Conservation (phyloP, 192 early-diverging fungal species). For the Dissophora globulifera region DNA sequence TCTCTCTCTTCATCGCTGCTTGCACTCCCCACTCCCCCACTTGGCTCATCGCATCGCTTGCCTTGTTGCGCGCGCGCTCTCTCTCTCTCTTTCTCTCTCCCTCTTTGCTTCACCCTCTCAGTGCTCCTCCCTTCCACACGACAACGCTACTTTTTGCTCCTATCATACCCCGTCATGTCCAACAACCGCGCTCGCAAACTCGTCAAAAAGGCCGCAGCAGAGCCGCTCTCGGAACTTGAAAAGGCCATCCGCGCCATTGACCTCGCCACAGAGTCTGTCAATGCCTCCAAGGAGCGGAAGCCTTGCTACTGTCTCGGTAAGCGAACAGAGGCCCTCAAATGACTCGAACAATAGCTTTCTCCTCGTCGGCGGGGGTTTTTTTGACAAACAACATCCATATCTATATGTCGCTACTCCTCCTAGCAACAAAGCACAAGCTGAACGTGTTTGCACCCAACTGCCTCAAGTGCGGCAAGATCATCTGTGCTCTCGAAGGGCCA, state of each 20-base stretch:
- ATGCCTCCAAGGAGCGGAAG: constrained; percentile 55
- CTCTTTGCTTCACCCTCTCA: not conserved
- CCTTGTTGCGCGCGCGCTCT: too few relatives aligned
- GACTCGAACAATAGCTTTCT: too few relatives aligned
- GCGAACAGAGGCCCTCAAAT: too few relatives aligned
- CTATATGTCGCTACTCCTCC: too few relatives aligned
- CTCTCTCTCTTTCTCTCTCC: not conserved
- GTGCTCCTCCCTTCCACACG: not conserved
- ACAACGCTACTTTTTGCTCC: not conserved
- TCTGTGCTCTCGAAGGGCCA: constrained; percentile 62
- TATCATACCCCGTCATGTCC: constrained; percentile 24
- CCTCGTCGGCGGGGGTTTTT: too few relatives aligned
- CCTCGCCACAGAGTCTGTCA: constrained; percentile 54
- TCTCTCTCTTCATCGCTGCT: not conserved
- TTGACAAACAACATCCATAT: too few relatives aligned
- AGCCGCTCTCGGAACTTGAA: constrained; percentile 58
- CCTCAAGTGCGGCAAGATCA: constrained; percentile 69
- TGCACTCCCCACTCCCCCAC: too few relatives aligned
- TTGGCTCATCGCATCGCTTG: too few relatives aligned
- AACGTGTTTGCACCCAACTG: constrained; percentile 66
- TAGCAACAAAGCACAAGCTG: constrained; percentile 66
- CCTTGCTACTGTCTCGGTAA: constrained; percentile 63
- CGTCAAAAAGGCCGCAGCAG: constrained; percentile 49
- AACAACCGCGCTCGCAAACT: constrained; percentile 56
- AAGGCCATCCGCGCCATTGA: constrained; percentile 59